Evolutionary conservation across 2,329 filamentous ascomycete species (phyloP).

Genomic region (Arthroderma sp.): DNA sequence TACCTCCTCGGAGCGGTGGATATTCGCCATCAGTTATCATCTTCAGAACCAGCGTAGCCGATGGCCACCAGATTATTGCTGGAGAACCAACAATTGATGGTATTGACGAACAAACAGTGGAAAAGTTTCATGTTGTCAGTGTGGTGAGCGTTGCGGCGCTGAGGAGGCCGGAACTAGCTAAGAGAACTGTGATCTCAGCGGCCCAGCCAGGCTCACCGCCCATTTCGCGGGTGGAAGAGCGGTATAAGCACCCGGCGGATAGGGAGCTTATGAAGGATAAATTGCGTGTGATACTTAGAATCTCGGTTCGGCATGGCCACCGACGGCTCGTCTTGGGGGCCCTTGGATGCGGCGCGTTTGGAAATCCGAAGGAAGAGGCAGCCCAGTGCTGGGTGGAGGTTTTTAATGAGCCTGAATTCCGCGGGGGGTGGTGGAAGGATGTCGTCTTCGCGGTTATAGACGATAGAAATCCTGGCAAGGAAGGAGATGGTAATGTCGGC

Average conservation of each 20-base stretch:
- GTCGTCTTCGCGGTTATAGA: slow-evolving; percentile 48
- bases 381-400: slow-evolving; percentile 46
- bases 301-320: slow-evolving; percentile 4
- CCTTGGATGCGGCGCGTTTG: slow-evolving; percentile 50
- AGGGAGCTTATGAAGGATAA: slow-evolving; percentile 4
- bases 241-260: slow-evolving; percentile 1
- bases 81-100: background rate
- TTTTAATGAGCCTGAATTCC: slow-evolving; percentile 43
- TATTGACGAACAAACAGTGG: slow-evolving; percentile 2
- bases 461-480: slow-evolving; percentile 14
- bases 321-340: slow-evolving; percentile 42
- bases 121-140: slow-evolving; percentile 3
- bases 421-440: slow-evolving; percentile 45
- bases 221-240: background rate
- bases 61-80: slow-evolving; percentile 1
- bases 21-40: slow-evolving; percentile 5
- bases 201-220: background rate
- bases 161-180: background rate
- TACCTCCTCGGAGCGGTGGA: background rate
- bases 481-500: slow-evolving; percentile 14
- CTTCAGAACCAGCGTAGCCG: slow-evolving; percentile 1
- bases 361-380: slow-evolving; percentile 44
- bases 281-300: slow-evolving; percentile 3
- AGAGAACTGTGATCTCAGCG: background rate
- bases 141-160: slow-evolving; percentile 5